A percentile compares a stretch with the other conserved stretches of the same genome.
These are phyloP conservation scores for Solanum etuberosum DNA, from an alignment of 257 asterid species.

Conservation along the genomic window DNA sequence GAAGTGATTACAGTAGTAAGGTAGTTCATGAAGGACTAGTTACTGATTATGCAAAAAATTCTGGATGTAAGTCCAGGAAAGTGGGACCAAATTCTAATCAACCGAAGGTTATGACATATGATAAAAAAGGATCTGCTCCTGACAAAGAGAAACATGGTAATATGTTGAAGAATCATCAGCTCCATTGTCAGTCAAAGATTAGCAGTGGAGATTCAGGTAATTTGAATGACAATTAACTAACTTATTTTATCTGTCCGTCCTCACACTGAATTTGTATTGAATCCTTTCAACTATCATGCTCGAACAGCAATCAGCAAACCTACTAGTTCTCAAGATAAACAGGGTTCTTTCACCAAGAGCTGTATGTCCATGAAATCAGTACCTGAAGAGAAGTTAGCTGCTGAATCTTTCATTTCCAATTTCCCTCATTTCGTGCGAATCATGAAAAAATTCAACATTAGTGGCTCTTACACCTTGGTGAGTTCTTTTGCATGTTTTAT, in stretches of 20 bases:
- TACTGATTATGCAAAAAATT: constrained; percentile 29
- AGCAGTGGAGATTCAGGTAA: constrained; percentile 42
- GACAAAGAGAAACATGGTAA: constrained; percentile 3
- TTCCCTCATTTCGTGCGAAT: constrained; percentile 78
- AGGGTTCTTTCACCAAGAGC: constrained; percentile 60
- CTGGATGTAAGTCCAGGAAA: constrained; percentile 39
- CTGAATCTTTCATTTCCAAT: constrained; percentile 56
- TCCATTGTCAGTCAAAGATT: constrained; percentile 20
- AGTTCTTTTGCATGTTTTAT: constrained; percentile 10
- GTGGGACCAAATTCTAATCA: constrained; percentile 22
- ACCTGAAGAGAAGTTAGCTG: constrained; percentile 93
- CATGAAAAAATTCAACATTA: constrained; percentile 84
- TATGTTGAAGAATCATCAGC: constrained; percentile 15
- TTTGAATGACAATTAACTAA: not conserved
- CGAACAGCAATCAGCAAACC: constrained; percentile 33
- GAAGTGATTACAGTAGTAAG: constrained; percentile 31
- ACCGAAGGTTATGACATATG: not conserved
- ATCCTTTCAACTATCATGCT: not conserved
- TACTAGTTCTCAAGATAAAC: constrained; percentile 36
- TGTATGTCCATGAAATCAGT: constrained; percentile 80
- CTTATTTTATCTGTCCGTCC: not conserved
- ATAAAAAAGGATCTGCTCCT: constrained; percentile 9
- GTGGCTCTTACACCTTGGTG: constrained; percentile 91
- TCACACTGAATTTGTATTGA: not conserved
- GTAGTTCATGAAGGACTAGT: constrained; percentile 23